Evolutionary conservation across 164 flowering plant genomes (phyloP).

Genomic region (Platanus orientalis): DNA sequence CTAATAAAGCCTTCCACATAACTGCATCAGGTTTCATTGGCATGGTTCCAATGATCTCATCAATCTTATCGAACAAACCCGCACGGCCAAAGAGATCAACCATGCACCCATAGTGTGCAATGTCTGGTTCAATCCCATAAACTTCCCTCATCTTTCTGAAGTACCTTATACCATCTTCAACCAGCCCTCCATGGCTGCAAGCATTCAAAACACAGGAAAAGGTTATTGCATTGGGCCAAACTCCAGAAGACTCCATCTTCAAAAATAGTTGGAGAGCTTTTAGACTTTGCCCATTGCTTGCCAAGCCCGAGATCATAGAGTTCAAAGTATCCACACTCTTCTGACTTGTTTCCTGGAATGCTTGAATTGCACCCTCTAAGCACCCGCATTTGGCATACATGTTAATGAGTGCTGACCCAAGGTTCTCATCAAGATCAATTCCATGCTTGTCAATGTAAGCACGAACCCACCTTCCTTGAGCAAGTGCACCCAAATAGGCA

Average conservation of each 20-base stretch:
- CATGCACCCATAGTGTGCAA: constrained; percentile 13
- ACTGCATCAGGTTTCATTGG: constrained; percentile 13
- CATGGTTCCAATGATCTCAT: constrained; percentile 8
- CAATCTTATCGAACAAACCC: constrained; percentile 3
- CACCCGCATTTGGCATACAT: constrained; percentile 12
- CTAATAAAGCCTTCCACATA: constrained; percentile 12
- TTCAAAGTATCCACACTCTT: constrained; percentile 9
- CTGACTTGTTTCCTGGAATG: not conserved
- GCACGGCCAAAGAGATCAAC: constrained; percentile 11
- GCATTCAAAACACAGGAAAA: constrained; percentile 7
- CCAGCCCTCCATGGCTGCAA: constrained; percentile 10
- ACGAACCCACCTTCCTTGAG: constrained; percentile 13
- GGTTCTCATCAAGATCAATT: constrained; percentile 9
- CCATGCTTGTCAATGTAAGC: constrained; percentile 8
- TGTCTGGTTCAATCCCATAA: constrained; percentile 8
- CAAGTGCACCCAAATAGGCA: constrained; percentile 7
- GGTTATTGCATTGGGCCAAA: constrained; percentile 8
- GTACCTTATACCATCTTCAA: constrained; percentile 6
- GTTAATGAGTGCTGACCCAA: constrained; percentile 10
- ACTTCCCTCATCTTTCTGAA: constrained; percentile 7
- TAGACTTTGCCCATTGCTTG: constrained; percentile 6
- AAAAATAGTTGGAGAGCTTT: constrained; percentile 2
- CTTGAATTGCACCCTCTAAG: constrained; percentile 10
- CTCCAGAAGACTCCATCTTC: constrained; percentile 6
- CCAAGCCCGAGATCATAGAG: constrained; percentile 3